These are phyloP conservation scores for Ambispora gerdemannii DNA, from an alignment of 192 early-diverging fungal species.

Conservation along the genomic window DNA sequence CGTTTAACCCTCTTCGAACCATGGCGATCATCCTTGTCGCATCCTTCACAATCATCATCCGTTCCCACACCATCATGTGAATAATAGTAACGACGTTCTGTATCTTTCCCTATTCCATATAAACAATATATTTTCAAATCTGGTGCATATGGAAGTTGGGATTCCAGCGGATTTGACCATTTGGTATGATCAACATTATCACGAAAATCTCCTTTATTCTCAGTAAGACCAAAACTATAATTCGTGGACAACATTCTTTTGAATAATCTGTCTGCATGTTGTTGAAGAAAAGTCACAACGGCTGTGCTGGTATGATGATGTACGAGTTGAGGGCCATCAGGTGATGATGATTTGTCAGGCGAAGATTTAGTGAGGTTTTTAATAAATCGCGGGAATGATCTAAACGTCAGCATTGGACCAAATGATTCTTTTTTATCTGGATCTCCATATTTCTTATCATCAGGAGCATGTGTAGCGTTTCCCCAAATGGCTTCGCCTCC, in stretches of 20 bases:
- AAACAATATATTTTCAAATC: constrained; percentile 77
- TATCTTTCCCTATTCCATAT: constrained; percentile 75
- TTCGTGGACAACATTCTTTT: constrained; percentile 49
- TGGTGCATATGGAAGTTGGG: constrained; percentile 65
- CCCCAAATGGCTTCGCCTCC: constrained; percentile 86
- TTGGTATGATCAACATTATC: constrained; percentile 53
- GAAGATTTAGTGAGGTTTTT: background rate
- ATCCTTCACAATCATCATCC: constrained; percentile 30
- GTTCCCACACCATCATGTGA: constrained; percentile 31
- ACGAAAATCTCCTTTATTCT: constrained; percentile 57
- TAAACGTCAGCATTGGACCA: constrained; percentile 56
- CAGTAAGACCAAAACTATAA: constrained; percentile 67
- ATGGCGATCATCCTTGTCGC: constrained; percentile 31
- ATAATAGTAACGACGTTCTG: constrained; percentile 86
- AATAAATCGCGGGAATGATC: constrained; percentile 19
- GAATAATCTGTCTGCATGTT: constrained; percentile 49
- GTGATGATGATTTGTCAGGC: background rate
- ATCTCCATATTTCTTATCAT: constrained; percentile 53
- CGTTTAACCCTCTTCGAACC: background rate
- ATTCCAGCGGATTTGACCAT: constrained; percentile 82
- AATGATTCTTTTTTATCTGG: constrained; percentile 37
- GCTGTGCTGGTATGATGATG: background rate
- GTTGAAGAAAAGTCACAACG: constrained; percentile 51
- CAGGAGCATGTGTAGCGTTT: constrained; percentile 58
- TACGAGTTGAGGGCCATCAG: background rate